Base-by-base conservation (phyloP, 306 rosid species). In the Malus fusca region DNA sequence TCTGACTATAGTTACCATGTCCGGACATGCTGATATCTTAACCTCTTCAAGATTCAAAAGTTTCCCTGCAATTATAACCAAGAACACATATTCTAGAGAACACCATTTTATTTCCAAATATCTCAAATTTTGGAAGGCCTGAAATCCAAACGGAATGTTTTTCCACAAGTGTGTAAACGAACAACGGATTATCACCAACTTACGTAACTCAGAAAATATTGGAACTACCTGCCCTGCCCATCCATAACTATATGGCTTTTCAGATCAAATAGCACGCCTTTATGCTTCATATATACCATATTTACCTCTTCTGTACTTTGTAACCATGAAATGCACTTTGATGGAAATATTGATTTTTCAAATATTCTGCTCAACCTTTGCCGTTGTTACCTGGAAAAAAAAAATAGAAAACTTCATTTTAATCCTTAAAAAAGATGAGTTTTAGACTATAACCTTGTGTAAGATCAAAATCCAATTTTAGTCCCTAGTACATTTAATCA, bases 1-100 rank as follows among this genome's bases (percentile, higher is more conserved):
- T n/a, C 13, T n/a, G 26, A 56, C 5, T 56, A 9, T 56, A 2
- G 25, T 56, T 56, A 8, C 11, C 4, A 21, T 8, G 22, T 19
- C 21, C 6, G 0, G 35, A 10, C 17, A 58, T 1, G 0, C 0
- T 1, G 1, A 1, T 58, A 58, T 22, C 3, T n/a, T 1, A 10
- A 58, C 6, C 3, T 22, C 26, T 22, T 58, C 15, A 22, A 58
- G 63, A 58, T 22, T 58, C 6, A 22, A 23, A 58, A 58, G 63
- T 1, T n/a, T 2, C 63, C 3, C 3, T 1, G 63, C 63, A 58
- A 58, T 22, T 4, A 25, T 22, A 58, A 22, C 6, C 2, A 25
- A 22, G 30, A 58, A 58, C 14, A 58, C 17, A n/a, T 11, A 21
- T 55, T 55, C 1, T 1, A 3, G 31, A 30, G 4, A 30, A 21